Percentiles rank a stretch among this genome's conserved stretches.
Evolutionary conservation across 768 basidiomycete species (phyloP).

Genomic region (Kwoniella dejecticola): DNA sequence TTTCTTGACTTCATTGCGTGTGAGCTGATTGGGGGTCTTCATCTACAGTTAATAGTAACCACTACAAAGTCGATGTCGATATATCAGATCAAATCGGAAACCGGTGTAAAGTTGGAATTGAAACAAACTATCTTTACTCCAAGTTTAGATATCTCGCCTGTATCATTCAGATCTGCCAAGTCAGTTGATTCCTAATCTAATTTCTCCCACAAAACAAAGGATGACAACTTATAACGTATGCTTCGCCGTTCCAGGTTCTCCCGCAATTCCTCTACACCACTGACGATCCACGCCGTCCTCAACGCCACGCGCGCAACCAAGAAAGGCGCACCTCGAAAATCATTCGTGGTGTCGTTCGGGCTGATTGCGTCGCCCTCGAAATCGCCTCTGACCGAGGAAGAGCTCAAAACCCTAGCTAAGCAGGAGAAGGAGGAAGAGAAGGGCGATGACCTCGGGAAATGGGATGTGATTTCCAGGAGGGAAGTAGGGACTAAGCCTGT

Average conservation of each 20-base stretch:
- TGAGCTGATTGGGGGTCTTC: neutral
- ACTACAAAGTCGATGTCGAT: conserved; percentile 41
- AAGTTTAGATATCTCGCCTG: conserved; percentile 41
- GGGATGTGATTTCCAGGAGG: conserved; percentile 67
- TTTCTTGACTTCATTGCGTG: too few species aligned
- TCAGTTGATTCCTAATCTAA: conserved; percentile 19
- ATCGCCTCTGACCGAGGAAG: conserved; percentile 28
- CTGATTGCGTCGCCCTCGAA: conserved; percentile 35
- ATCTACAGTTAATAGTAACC: conserved; percentile 46
- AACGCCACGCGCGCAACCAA: conserved; percentile 43
- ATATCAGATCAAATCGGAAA: conserved; percentile 32
- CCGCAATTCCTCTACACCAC: conserved; percentile 18
- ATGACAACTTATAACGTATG: too few species aligned
- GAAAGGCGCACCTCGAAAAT: conserved; percentile 46
- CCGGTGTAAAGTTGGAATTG: conserved; percentile 27
- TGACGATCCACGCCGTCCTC: conserved; percentile 50
- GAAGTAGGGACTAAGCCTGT: conserved; percentile 77
- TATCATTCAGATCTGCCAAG: conserved; percentile 51
- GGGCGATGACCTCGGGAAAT: conserved; percentile 64
- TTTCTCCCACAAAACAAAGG: too few species aligned
- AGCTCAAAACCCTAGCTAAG: conserved; percentile 22
- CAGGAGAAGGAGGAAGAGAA: conserved; percentile 21
- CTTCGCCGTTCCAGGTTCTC: conserved; percentile 30
- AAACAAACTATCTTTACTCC: conserved; percentile 47
- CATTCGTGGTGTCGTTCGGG: conserved; percentile 41